These are phyloP conservation scores for Pseudonitzschia multistriata DNA, from an alignment of 108 stramenopile species.

Conservation along the genomic window DNA sequence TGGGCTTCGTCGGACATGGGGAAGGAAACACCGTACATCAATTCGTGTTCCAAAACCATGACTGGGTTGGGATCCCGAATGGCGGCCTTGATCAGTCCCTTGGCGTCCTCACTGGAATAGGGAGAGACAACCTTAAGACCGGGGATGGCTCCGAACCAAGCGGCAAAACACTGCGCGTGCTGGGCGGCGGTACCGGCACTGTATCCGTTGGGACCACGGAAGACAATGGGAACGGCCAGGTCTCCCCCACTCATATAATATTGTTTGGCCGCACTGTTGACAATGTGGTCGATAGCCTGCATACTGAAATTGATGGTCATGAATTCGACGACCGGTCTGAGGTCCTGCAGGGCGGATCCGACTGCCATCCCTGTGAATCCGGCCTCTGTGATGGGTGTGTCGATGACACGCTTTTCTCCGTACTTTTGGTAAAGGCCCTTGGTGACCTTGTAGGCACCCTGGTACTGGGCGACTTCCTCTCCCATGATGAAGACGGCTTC, in stretches of 20 bases:
- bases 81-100: conserved; percentile 98
- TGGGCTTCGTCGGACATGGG: conserved; percentile 93
- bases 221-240: conserved; percentile 95
- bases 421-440: conserved; percentile 97
- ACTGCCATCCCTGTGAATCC: conserved; percentile 97
- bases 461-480: conserved; percentile 99
- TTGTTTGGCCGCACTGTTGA: conserved; percentile 98
- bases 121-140: conserved; percentile 97
- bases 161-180: conserved; percentile 99
- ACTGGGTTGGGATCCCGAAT: conserved; percentile 99
- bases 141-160: conserved; percentile 91
- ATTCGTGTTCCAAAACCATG: conserved; percentile 96
- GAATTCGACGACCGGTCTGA: conserved; percentile 97
- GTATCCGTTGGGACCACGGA: conserved; percentile 98
- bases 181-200: conserved; percentile 98
- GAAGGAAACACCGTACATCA: conserved; percentile 95
- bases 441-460: conserved; percentile 99
- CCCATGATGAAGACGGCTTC: conserved; percentile 91
- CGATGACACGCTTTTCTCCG: conserved; percentile 96
- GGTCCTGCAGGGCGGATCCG: conserved; percentile 93
- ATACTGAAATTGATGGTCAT: conserved; percentile 99
- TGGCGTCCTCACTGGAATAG: conserved; percentile 95
- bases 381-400: conserved; percentile 99
- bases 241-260: conserved; percentile 98
- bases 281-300: conserved; percentile 99